Percentiles rank a stretch among this genome's conserved stretches.
Evolutionary conservation across 2,329 filamentous ascomycete genomes (phyloP).

Genomic region (Calonectria multiphialidica): DNA sequence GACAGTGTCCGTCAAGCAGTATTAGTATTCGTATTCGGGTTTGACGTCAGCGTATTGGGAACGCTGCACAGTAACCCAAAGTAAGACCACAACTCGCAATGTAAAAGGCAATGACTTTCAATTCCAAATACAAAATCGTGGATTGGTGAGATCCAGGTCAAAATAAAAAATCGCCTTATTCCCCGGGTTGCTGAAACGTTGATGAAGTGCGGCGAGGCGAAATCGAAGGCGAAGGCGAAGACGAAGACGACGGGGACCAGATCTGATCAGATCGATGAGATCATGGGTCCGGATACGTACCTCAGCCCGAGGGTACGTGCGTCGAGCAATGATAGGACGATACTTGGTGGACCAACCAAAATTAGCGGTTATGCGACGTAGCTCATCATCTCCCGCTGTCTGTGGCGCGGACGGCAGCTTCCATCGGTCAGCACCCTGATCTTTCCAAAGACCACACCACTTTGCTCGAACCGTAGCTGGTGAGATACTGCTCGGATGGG

Average conservation of each 20-base stretch:
- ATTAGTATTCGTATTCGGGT: conserved; percentile 42
- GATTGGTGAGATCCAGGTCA: conserved; percentile 1
- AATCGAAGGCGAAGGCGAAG: conserved; percentile 24
- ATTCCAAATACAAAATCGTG: conserved; percentile 11
- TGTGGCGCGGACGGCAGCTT: conserved; percentile 15
- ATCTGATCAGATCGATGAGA: conserved; percentile 27
- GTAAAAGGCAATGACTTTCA: neutral
- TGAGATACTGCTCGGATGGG: conserved; percentile 24
- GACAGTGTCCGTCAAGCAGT: neutral
- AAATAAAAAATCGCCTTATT: neutral
- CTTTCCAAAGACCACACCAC: conserved; percentile 34
- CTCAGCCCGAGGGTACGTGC: neutral
- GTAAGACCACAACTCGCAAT: neutral
- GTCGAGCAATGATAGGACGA: conserved; percentile 1
- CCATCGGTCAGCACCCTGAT: conserved; percentile 27
- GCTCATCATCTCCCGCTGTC: conserved; percentile 7
- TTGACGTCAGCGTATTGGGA: neutral
- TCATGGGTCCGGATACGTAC: conserved; percentile 16
- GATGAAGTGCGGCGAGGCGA: neutral
- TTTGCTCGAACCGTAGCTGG: conserved; percentile 21
- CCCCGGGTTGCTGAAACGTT: neutral
- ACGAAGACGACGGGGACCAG: conserved; percentile 20
- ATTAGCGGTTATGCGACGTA: conserved; percentile 4
- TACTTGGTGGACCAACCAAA: conserved; percentile 6
- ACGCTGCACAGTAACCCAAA: neutral